phyloP scores from a whole-genome alignment of 495 filamentous ascomycete genomes.

The Lophiostoma macrostomum region DNA sequence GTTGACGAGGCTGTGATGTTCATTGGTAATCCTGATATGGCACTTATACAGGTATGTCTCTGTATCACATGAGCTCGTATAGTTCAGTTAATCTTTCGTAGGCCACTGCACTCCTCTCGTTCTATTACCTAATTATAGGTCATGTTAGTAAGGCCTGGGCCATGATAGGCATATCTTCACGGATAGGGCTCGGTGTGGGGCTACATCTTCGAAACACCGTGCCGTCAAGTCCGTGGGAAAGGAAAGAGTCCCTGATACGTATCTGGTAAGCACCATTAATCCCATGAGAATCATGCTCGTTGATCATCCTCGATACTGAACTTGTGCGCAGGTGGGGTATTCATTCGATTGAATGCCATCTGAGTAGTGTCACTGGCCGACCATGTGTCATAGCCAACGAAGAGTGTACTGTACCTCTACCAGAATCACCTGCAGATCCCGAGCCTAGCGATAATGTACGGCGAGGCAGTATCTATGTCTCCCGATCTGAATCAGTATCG shows the following conservation, averaged over 20 bases:
- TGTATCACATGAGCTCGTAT: background rate
- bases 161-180: constrained; percentile 7
- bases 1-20: background rate
- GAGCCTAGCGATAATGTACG: no score
- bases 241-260: background rate
- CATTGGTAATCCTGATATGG: background rate
- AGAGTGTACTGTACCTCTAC: constrained; percentile 9
- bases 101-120: constrained; percentile 12
- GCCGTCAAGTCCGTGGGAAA: background rate
- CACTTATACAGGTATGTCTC: constrained; percentile 1
- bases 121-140: constrained; percentile 20
- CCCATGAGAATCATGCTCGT: no score
- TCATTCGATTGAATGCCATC: constrained; percentile 5
- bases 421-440: background rate
- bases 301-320: no score
- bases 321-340: constrained; percentile 13
- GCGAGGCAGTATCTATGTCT: background rate
- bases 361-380: constrained; percentile 8
- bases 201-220: constrained; percentile 13
- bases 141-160: constrained; percentile 15
- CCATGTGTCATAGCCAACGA: constrained; percentile 5
- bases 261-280: no score
- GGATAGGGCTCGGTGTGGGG: constrained; percentile 4
- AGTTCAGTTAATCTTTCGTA: background rate
- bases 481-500: background rate